Percentiles rank a stretch among this genome's conserved stretches.
Conservation (phyloP, 2,329 filamentous ascomycete species). For the Sphaceloma murrayae region DNA sequence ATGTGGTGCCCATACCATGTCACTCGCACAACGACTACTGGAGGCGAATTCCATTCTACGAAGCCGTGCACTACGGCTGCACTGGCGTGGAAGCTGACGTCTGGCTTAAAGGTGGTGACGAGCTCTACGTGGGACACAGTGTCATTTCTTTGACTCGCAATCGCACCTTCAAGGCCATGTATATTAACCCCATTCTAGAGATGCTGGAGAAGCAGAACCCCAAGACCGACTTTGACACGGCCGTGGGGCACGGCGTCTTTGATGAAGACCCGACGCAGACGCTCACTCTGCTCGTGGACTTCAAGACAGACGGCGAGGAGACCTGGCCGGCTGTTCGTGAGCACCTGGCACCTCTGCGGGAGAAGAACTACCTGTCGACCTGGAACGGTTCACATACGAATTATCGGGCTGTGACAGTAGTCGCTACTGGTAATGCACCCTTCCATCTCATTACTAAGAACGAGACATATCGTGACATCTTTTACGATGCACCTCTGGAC, state of each 20-base stretch:
- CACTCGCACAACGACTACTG: slow-evolving; percentile 67
- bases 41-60: slow-evolving; percentile 53
- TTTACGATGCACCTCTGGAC: slow-evolving; percentile 56
- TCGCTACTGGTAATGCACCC: slow-evolving; percentile 56
- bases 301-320: slow-evolving; percentile 50
- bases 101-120: slow-evolving; percentile 42
- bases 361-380: slow-evolving; percentile 43
- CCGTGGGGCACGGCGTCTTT: slow-evolving; percentile 43
- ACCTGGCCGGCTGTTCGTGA: slow-evolving; percentile 46
- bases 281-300: slow-evolving; percentile 56
- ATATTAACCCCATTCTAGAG: slow-evolving; percentile 53
- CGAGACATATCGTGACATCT: slow-evolving; percentile 46
- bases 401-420: slow-evolving; percentile 54
- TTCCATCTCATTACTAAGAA: slow-evolving; percentile 48
- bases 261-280: slow-evolving; percentile 33
- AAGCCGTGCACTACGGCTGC: slow-evolving; percentile 51
- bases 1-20: slow-evolving; percentile 46
- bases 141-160: slow-evolving; percentile 43
- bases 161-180: slow-evolving; percentile 53
- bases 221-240: slow-evolving; percentile 38
- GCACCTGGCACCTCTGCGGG: slow-evolving; percentile 51
- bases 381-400: slow-evolving; percentile 44
- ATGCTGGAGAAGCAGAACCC: slow-evolving; percentile 49
- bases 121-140: slow-evolving; percentile 57
- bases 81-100: slow-evolving; percentile 61